These are phyloP conservation scores for Thermochaetoides thermophila DNA, from an alignment of 495 filamentous ascomycete species.

Conservation along the genomic window DNA sequence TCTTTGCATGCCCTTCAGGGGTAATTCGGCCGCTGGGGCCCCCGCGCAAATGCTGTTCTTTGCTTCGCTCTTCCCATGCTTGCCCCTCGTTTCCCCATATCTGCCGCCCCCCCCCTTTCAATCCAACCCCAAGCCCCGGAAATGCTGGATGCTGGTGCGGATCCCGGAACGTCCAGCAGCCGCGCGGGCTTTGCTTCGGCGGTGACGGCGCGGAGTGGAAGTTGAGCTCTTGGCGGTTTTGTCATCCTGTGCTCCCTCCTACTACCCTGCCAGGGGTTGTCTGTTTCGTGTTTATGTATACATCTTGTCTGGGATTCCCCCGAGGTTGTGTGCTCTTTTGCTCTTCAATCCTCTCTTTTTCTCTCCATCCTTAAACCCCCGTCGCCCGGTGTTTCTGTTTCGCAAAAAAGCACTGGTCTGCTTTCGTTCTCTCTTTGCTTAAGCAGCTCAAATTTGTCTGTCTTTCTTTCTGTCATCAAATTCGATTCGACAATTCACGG, in stretches of 20 bases:
- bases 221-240: not conserved
- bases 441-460: constrained; percentile 23
- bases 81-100: too few species aligned
- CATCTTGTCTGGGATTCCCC: constrained; percentile 26
- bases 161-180: constrained; percentile 20
- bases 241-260: not conserved
- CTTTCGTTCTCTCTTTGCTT: constrained; percentile 36
- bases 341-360: constrained; percentile 18
- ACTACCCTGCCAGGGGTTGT: too few species aligned
- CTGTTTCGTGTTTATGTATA: constrained; percentile 21
- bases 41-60: not conserved
- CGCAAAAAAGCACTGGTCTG: constrained; percentile 40
- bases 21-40: not conserved
- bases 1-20: not conserved
- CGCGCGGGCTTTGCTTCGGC: constrained; percentile 8
- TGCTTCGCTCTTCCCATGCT: too few species aligned
- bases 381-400: constrained; percentile 14
- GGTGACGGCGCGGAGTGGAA: constrained; percentile 7
- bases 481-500: constrained; percentile 5
- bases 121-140: not conserved
- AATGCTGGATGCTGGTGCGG: constrained; percentile 11
- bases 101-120: too few species aligned
- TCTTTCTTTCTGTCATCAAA: constrained; percentile 11
- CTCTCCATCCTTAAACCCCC: constrained; percentile 8
- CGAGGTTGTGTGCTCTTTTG: constrained; percentile 9